Evolutionary conservation across 2,329 filamentous ascomycete species (phyloP).

Genomic region (Pyrenophora graminea): DNA sequence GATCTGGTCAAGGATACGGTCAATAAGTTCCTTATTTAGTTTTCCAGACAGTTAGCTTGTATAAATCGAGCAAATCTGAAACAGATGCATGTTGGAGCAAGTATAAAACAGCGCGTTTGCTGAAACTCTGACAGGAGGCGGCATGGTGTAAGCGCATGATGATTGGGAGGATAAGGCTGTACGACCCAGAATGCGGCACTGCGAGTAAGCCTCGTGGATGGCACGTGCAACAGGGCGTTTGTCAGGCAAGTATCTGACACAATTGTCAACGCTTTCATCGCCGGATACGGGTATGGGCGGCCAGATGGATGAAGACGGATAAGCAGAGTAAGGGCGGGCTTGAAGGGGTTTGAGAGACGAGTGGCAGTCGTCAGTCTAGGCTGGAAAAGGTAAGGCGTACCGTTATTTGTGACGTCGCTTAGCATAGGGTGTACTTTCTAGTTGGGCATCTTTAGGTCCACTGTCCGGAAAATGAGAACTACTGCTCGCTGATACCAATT

Average conservation of each 20-base stretch:
- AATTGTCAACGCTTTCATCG: too few relatives aligned
- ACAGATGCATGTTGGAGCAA: constrained; percentile 3
- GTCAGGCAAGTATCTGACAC: too few relatives aligned
- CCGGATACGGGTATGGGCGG: too few relatives aligned
- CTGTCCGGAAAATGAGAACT: too few relatives aligned
- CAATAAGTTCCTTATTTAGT: constrained; percentile 27
- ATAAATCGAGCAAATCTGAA: constrained; percentile 7
- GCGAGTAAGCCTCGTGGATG: not conserved
- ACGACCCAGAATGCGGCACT: not conserved
- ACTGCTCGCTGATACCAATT: too few relatives aligned
- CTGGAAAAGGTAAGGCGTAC: not conserved
- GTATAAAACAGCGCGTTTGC: not conserved
- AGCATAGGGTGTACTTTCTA: not conserved
- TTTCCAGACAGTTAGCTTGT: constrained; percentile 7
- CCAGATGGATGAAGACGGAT: too few relatives aligned
- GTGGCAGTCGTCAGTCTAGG: not conserved
- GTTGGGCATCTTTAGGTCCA: too few relatives aligned
- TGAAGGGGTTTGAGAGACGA: not conserved
- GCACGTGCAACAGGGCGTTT: too few relatives aligned
- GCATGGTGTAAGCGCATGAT: constrained; percentile 5
- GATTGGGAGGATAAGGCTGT: not conserved
- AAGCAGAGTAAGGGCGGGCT: too few relatives aligned
- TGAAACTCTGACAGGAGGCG: constrained; percentile 12
- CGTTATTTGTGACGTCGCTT: not conserved
- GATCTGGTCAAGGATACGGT: constrained; percentile 7